Percentiles rank a stretch among this genome's conserved stretches.
These are phyloP conservation scores for Coniophora puteana DNA, from an alignment of 1,284 basidiomycete genomes.

Conservation along the genomic window DNA sequence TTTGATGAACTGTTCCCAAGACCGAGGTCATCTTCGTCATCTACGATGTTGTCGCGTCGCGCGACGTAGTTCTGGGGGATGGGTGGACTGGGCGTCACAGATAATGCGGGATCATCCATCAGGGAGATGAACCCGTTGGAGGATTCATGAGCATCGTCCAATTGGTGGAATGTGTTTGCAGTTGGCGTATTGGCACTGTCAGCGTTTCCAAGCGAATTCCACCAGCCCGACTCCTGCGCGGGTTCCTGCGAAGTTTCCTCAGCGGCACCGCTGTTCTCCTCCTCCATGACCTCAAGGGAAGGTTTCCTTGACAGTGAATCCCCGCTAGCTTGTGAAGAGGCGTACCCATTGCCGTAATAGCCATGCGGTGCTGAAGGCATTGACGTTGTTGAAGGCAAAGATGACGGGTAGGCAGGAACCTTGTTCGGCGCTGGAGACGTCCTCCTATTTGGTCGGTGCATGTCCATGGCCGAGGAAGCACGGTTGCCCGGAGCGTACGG, in stretches of 20 bases:
- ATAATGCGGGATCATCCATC: constrained; percentile 65
- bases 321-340: constrained; percentile 18
- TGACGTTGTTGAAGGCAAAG: constrained; percentile 21
- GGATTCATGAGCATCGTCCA: constrained; percentile 39
- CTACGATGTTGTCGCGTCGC: constrained; percentile 41
- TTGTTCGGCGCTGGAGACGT: constrained; percentile 39
- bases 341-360: constrained; percentile 22
- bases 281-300: constrained; percentile 29
- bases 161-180: constrained; percentile 55
- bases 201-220: constrained; percentile 52
- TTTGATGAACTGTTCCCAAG: constrained; percentile 72
- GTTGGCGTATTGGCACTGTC: constrained; percentile 61
- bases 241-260: constrained; percentile 15
- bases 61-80: constrained; percentile 20
- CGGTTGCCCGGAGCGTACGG: constrained; percentile 59
- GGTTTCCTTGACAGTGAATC: constrained; percentile 22
- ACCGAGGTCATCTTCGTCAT: constrained; percentile 87
- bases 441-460: constrained; percentile 45
- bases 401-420: constrained; percentile 24
- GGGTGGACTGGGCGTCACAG: constrained; percentile 35
- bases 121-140: constrained; percentile 79
- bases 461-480: constrained; percentile 75
- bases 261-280: constrained; percentile 28
- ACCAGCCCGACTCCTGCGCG: constrained; percentile 50
- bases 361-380: constrained; percentile 30